Conservation (phyloP, 2,329 filamentous ascomycete genomes). For the Colletotrichum sp. region DNA sequence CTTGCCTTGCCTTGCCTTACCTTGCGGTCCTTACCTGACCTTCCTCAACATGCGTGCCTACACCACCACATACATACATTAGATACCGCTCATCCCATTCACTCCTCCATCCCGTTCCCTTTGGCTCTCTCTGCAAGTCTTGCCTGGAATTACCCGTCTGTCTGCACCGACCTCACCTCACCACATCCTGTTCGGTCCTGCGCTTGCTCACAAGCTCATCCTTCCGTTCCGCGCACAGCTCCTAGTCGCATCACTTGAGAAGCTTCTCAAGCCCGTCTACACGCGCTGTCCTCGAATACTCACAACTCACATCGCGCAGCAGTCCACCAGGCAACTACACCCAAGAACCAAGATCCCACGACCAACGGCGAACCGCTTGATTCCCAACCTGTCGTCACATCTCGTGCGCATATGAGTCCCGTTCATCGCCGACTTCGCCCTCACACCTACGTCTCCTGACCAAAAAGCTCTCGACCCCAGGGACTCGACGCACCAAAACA, state of each 20-base stretch:
- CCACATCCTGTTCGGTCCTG: neutral
- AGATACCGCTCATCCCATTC: conserved; percentile 22
- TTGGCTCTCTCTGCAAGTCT: neutral
- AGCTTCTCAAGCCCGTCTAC: neutral
- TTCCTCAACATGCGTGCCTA: conserved; percentile 10
- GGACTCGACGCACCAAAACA: neutral
- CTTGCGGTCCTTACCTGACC: neutral
- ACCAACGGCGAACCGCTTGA: neutral
- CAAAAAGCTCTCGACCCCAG: neutral
- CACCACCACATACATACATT: conserved; percentile 18
- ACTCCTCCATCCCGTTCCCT: neutral
- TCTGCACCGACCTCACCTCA: neutral
- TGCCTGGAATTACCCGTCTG: neutral
- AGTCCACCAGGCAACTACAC: neutral
- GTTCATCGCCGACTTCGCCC: neutral
- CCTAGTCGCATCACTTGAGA: neutral
- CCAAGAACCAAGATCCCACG: neutral
- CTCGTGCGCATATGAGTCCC: neutral
- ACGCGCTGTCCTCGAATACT: neutral
- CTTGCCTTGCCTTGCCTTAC: neutral
- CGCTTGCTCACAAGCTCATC: neutral
- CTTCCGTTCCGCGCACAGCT: neutral
- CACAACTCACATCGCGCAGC: conserved; percentile 3
- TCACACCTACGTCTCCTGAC: neutral
- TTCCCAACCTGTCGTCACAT: neutral